Conservation (phyloP, 768 basidiomycete genomes). For the Russula sp. region DNA sequence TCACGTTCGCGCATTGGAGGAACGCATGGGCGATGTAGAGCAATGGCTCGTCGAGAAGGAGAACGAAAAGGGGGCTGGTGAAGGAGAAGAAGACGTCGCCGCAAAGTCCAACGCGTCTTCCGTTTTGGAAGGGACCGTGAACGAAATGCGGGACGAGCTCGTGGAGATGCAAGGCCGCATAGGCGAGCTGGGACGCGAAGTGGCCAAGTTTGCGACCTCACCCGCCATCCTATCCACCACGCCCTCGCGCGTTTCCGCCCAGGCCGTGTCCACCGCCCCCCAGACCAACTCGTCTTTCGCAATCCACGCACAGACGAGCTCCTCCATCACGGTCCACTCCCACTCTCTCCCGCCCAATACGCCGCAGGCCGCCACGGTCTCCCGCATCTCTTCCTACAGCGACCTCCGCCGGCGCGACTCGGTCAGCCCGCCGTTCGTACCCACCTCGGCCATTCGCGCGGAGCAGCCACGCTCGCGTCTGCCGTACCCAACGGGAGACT, state of each 20-base stretch:
- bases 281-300: slow-evolving; percentile 43
- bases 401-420: slow-evolving; percentile 41
- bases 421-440: slow-evolving; percentile 50
- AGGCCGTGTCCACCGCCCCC: slow-evolving; percentile 38
- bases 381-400: slow-evolving; percentile 11
- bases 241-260: slow-evolving; percentile 39
- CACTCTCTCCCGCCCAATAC: slow-evolving; percentile 26
- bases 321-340: slow-evolving; percentile 27
- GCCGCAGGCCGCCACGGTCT: slow-evolving; percentile 27
- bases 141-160: slow-evolving; percentile 57
- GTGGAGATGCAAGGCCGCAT: slow-evolving; percentile 69
- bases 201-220: slow-evolving; percentile 62
- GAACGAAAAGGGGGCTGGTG: slow-evolving; percentile 44
- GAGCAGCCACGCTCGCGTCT: slow-evolving; percentile 45
- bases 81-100: not conserved
- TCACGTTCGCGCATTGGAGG: slow-evolving; percentile 83
- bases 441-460: slow-evolving; percentile 35
- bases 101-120: slow-evolving; percentile 21
- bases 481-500: slow-evolving; percentile 81
- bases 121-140: slow-evolving; percentile 37
- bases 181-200: slow-evolving; percentile 67
- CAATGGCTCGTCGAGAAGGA: slow-evolving; percentile 84
- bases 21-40: slow-evolving; percentile 89
- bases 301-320: slow-evolving; percentile 29
- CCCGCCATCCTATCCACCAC: slow-evolving; percentile 46